These are phyloP conservation scores for Didymella pinodella DNA, from an alignment of 2,329 filamentous ascomycete species.

Conservation along the genomic window DNA sequence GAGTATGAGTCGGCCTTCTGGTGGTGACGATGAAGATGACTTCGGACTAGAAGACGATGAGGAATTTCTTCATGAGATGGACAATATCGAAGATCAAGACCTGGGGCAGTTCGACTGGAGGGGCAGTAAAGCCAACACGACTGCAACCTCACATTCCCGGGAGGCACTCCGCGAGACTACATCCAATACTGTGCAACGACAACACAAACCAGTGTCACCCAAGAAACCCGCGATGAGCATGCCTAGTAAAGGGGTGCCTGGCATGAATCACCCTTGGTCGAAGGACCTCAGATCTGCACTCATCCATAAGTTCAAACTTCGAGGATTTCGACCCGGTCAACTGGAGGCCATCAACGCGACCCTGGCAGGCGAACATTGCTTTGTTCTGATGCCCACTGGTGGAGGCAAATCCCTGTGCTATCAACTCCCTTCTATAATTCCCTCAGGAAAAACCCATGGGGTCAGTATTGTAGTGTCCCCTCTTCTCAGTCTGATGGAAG, in stretches of 20 bases:
- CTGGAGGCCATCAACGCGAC: slow-evolving; percentile 96
- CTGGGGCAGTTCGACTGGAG: slow-evolving; percentile 40
- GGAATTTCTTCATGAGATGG: slow-evolving; percentile 52
- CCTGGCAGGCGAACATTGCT: slow-evolving; percentile 83
- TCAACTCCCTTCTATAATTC: slow-evolving; percentile 87
- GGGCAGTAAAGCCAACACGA: slow-evolving; percentile 31
- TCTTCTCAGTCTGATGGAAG: slow-evolving; percentile 93
- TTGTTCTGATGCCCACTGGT: slow-evolving; percentile 97
- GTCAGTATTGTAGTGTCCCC: slow-evolving; percentile 96
- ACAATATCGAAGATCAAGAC: slow-evolving; percentile 53
- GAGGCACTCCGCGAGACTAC: slow-evolving; percentile 47
- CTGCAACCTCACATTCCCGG: slow-evolving; percentile 24
- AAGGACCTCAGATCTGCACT: slow-evolving; percentile 81
- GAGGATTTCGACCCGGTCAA: slow-evolving; percentile 88
- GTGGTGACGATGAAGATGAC: slow-evolving; percentile 38
- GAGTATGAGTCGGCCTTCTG: background rate
- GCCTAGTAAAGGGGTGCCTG: slow-evolving; percentile 52
- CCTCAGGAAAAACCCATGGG: slow-evolving; percentile 79
- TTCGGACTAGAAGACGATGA: slow-evolving; percentile 42
- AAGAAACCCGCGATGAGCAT: slow-evolving; percentile 39
- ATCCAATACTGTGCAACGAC: slow-evolving; percentile 29
- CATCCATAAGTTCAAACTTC: slow-evolving; percentile 82
- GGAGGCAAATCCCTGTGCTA: slow-evolving; percentile 98
- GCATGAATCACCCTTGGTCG: slow-evolving; percentile 72
- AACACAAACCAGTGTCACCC: slow-evolving; percentile 33